These are phyloP conservation scores for Dacryopinax spathularia DNA, from an alignment of 768 basidiomycete species.

Conservation along the genomic window DNA sequence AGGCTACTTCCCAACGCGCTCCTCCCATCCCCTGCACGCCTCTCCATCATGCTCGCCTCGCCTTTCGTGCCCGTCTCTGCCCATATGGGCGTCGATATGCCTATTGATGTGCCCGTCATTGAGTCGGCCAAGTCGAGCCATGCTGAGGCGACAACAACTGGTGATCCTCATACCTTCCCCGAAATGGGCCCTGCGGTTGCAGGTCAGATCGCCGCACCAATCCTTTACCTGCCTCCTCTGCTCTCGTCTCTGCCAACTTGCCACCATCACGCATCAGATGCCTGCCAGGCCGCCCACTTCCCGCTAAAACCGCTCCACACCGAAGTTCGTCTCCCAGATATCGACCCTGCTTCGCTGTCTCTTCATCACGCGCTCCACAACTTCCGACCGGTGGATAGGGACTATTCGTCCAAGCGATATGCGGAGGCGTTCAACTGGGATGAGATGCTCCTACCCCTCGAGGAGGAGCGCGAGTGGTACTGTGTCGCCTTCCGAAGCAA, in stretches of 20 bases:
- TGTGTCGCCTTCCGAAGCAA: conserved; percentile 78
- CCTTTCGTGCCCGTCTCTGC: not conserved
- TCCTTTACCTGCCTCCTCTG: conserved; percentile 74
- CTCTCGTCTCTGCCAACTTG: conserved; percentile 56
- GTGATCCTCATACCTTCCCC: not conserved
- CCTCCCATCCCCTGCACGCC: conserved; percentile 8
- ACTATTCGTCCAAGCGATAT: conserved; percentile 56
- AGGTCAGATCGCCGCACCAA: conserved; percentile 22
- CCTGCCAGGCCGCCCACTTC: not conserved
- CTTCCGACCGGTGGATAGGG: conserved; percentile 43
- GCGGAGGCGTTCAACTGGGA: conserved; percentile 78
- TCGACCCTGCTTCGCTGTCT: conserved; percentile 70
- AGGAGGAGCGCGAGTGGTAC: conserved; percentile 80
- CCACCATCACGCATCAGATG: conserved; percentile 16
- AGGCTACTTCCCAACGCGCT: not conserved
- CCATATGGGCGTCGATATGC: not conserved
- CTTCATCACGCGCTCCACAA: conserved; percentile 73
- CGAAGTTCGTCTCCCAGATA: conserved; percentile 63
- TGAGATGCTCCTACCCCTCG: conserved; percentile 47
- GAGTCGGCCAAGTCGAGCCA: not conserved
- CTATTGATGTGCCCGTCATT: not conserved
- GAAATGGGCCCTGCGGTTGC: not conserved
- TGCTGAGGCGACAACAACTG: not conserved
- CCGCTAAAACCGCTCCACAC: conserved; percentile 39
- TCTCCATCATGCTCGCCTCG: conserved; percentile 8